Conservation (phyloP, 129 eudicot genomes). For the Centrapalus pauciflorus region DNA sequence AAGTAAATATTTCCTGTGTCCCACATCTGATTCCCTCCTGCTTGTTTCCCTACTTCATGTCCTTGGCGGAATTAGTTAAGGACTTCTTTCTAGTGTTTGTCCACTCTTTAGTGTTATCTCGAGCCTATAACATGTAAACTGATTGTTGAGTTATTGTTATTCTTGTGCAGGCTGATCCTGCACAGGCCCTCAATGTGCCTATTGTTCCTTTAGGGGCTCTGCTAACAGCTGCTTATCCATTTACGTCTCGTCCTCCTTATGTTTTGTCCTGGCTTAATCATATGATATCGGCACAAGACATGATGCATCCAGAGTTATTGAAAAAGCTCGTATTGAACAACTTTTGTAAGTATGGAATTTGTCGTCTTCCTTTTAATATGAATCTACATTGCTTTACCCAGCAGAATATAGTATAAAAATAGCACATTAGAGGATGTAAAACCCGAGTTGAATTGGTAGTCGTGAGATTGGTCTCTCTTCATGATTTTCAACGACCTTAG, state of each 20-base stretch:
- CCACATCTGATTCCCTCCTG: neutral
- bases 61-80: neutral
- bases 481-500: no score
- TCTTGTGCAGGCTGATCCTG: slow-evolving; percentile 77
- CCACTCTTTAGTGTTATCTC: neutral
- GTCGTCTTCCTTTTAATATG: neutral
- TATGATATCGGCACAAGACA: slow-evolving; percentile 77
- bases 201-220: slow-evolving; percentile 91
- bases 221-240: slow-evolving; percentile 76
- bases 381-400: neutral
- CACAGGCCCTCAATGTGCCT: slow-evolving; percentile 85
- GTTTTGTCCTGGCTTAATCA: slow-evolving; percentile 77
- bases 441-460: no score
- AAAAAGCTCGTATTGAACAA: slow-evolving; percentile 83
- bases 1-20: slow-evolving; percentile 23
- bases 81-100: neutral
- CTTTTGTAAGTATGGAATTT: slow-evolving; percentile 55
- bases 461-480: no score
- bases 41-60: no score
- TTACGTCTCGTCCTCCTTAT: slow-evolving; percentile 83
- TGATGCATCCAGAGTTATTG: slow-evolving; percentile 90
- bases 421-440: no score
- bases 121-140: neutral
- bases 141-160: neutral
- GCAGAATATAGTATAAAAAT: no score